Percentiles rank a stretch among this genome's conserved stretches.
Evolutionary conservation across 805 yeast genomes (phyloP).

Genomic region (Zygoascus bituminiphila): DNA sequence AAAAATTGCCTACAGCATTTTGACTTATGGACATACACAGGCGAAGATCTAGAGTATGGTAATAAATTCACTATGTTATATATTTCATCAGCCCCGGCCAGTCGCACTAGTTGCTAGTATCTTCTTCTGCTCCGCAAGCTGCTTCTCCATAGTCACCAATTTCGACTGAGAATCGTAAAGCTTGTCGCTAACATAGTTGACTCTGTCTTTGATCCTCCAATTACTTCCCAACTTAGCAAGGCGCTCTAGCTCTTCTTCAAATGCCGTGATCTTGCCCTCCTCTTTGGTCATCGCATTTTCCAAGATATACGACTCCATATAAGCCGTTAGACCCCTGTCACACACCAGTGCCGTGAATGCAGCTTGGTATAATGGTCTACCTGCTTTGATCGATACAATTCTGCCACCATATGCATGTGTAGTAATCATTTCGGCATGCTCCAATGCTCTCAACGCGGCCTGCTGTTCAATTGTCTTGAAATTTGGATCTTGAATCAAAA

Average conservation of each 20-base stretch:
- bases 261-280: slow-evolving; percentile 48
- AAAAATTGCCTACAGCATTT: slow-evolving; percentile 57
- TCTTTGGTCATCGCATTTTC: slow-evolving; percentile 50
- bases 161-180: slow-evolving; percentile 51
- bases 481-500: slow-evolving; percentile 23
- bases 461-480: slow-evolving; percentile 35
- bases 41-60: background rate
- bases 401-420: slow-evolving; percentile 74
- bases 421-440: slow-evolving; percentile 67
- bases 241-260: slow-evolving; percentile 64
- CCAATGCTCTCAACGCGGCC: slow-evolving; percentile 55
- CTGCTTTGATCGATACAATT: slow-evolving; percentile 55
- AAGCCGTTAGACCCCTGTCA: slow-evolving; percentile 47
- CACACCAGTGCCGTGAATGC: slow-evolving; percentile 63
- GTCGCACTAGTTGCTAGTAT: slow-evolving; percentile 5
- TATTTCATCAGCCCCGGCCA: too few species aligned
- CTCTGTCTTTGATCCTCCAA: slow-evolving; percentile 51
- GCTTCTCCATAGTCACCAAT: slow-evolving; percentile 40
- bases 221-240: slow-evolving; percentile 42
- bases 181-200: slow-evolving; percentile 59
- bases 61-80: background rate
- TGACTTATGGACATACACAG: background rate
- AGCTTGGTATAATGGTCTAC: slow-evolving; percentile 74
- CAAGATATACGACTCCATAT: slow-evolving; percentile 58
- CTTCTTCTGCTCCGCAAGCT: slow-evolving; percentile 20